phyloP scores from a whole-genome alignment of 2,329 filamentous ascomycete species.

The Aureobasidium sp. region DNA sequence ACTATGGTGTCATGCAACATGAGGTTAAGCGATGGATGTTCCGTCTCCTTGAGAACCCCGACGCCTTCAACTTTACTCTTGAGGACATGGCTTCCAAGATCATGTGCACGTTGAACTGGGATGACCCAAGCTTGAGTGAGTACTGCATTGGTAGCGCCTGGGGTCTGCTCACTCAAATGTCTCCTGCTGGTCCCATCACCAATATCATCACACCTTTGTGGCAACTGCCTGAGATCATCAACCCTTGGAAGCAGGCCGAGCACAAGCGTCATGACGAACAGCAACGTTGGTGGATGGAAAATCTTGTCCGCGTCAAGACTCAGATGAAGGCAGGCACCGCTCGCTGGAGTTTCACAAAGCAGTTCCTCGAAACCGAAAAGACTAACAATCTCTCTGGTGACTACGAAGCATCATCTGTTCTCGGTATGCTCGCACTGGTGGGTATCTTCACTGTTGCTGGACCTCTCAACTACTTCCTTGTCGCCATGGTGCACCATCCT shows the following conservation, averaged over 20 bases:
- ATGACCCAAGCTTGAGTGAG: conserved; percentile 43
- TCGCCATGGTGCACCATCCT: conserved; percentile 43
- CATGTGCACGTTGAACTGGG: conserved; percentile 50
- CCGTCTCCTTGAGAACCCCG: conserved; percentile 43
- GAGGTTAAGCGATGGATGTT: conserved; percentile 50
- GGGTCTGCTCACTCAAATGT: conserved; percentile 53
- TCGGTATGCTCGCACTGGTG: conserved; percentile 32
- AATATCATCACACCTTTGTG: conserved; percentile 50
- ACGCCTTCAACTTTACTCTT: conserved; percentile 44
- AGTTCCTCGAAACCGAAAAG: conserved; percentile 37
- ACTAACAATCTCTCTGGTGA: conserved; percentile 30
- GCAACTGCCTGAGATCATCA: conserved; percentile 44
- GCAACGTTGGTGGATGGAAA: conserved; percentile 47
- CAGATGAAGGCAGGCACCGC: conserved; percentile 38
- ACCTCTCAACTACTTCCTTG: conserved; percentile 23
- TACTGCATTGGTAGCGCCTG: conserved; percentile 47
- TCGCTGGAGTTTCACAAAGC: conserved; percentile 36
- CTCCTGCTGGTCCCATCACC: conserved; percentile 51
- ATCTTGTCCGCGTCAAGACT: conserved; percentile 31
- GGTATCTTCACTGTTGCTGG: conserved; percentile 31
- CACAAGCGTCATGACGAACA: conserved; percentile 48
- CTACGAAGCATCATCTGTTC: conserved; percentile 29
- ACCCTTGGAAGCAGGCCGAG: conserved; percentile 50
- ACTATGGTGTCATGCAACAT: conserved; percentile 45
- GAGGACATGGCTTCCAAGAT: conserved; percentile 54